Conservation (phyloP, 805 yeast species). For the Candida pini region DNA sequence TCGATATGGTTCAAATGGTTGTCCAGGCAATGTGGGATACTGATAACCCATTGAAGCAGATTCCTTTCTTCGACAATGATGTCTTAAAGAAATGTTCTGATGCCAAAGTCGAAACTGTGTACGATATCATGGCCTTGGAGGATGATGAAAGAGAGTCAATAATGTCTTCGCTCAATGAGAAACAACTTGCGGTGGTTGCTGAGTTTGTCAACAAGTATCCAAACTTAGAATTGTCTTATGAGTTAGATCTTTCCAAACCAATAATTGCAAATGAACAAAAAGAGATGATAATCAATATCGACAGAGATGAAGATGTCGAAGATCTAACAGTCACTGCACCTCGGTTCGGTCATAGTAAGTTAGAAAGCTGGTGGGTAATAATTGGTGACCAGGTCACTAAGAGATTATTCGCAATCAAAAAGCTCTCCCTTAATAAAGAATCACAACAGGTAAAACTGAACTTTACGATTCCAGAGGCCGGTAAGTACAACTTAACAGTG, state of each 20-base stretch:
- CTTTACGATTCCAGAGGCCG: constrained; percentile 54
- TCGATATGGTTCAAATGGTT: constrained; percentile 87
- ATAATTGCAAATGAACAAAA: constrained; percentile 42
- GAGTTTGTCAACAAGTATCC: constrained; percentile 89
- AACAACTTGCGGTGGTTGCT: constrained; percentile 61
- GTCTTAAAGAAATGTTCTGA: constrained; percentile 50
- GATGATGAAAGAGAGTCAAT: constrained; percentile 56
- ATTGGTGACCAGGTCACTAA: constrained; percentile 60
- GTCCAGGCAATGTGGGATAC: constrained; percentile 82
- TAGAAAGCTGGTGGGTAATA: constrained; percentile 84
- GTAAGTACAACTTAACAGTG: constrained; percentile 55
- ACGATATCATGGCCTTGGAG: constrained; percentile 73
- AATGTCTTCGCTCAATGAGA: constrained; percentile 44
- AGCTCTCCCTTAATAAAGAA: constrained; percentile 48
- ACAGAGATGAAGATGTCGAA: constrained; percentile 72
- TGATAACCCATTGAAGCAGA: constrained; percentile 72
- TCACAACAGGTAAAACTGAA: constrained; percentile 47
- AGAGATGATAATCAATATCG: constrained; percentile 41
- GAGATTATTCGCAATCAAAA: constrained; percentile 69
- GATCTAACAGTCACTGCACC: constrained; percentile 56
- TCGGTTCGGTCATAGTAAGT: constrained; percentile 53
- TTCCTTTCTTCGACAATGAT: constrained; percentile 57
- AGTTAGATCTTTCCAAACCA: constrained; percentile 36
- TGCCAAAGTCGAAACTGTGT: constrained; percentile 60
- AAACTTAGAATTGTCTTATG: constrained; percentile 64